These are phyloP conservation scores for Leccinum sublutescens DNA, from an alignment of 768 basidiomycete genomes.

Conservation along the genomic window DNA sequence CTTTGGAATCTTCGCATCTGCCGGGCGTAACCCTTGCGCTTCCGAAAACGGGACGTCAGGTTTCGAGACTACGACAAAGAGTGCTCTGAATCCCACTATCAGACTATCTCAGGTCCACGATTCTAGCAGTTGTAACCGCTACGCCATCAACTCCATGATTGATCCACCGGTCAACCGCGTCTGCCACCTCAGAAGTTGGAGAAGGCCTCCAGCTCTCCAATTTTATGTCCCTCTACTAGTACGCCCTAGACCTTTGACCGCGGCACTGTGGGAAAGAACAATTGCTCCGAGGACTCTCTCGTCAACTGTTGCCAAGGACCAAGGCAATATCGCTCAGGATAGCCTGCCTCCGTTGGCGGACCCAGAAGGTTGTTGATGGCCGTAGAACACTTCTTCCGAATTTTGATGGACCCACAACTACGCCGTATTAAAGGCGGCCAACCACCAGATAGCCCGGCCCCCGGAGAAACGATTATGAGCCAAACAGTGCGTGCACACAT, in stretches of 20 bases:
- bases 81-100: too few species aligned
- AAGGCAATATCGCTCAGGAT: neutral
- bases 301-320: neutral
- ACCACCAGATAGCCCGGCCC: neutral
- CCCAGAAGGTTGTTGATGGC: neutral
- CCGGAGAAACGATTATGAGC: neutral
- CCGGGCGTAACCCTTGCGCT: neutral
- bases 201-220: neutral
- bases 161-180: neutral
- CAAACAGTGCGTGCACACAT: neutral
- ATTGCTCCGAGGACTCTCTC: neutral
- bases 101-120: neutral
- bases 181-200: neutral
- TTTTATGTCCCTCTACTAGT: neutral
- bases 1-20: neutral
- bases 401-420: neutral
- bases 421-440: neutral
- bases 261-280: neutral
- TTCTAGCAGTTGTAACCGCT: neutral
- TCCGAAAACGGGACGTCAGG: neutral
- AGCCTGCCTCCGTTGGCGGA: neutral
- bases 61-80: neutral
- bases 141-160: slow-evolving; percentile 8
- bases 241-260: neutral
- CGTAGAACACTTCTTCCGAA: neutral